Evolutionary conservation across 805 yeast genomes (phyloP), one percentile per base, ranked within the genome.

Genomic region (Candida jianshihensis): DNA sequence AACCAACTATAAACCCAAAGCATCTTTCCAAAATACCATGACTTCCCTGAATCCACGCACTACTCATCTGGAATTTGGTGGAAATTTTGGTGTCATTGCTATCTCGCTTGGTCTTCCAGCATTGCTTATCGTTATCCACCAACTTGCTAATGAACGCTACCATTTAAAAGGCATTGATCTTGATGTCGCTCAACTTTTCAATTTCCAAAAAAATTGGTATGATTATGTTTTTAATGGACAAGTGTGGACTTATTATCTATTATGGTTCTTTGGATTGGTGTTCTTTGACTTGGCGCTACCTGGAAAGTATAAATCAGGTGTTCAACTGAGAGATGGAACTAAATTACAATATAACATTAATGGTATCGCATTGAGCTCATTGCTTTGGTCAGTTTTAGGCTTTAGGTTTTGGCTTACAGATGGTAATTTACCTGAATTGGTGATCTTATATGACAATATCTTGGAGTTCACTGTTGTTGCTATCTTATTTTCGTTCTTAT

Each of bases 271-370:
- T 38, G 69, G 67, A 0, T 65, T 92, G 35, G 80, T 76, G 5
- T 40, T 71, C 0, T 61, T 86, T 30, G 96, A 86, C 56, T 49
- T 71, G 12, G 48, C 79, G 4, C 61, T 84, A 24, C 89, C 90
- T 11, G 95, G 90, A 1, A 70, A 63, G 39, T 58, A 54, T 18
- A 60, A 75, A 47, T 54, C 71, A 22, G 98, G 98, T 19, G 75
- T 79, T 10, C 59, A 56, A 38, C 63, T 90, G 39, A 70, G 97
- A 51, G 95, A 88, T 56, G 92, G 92, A 3, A 69, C 84, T 1
- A 59, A 59, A 33, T 68, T 90, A 42, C 53, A 57, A 15, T 90
- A 90, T 63, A 79, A 82, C 52, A 83, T 92, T 63, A 90, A 92
- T 55, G 97, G 97, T 11, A 57, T 69, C 34, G 64, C 73, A 19